Evolutionary conservation across 2,329 filamentous ascomycete genomes (phyloP).

Genomic region (Fonsecaea erecta): DNA sequence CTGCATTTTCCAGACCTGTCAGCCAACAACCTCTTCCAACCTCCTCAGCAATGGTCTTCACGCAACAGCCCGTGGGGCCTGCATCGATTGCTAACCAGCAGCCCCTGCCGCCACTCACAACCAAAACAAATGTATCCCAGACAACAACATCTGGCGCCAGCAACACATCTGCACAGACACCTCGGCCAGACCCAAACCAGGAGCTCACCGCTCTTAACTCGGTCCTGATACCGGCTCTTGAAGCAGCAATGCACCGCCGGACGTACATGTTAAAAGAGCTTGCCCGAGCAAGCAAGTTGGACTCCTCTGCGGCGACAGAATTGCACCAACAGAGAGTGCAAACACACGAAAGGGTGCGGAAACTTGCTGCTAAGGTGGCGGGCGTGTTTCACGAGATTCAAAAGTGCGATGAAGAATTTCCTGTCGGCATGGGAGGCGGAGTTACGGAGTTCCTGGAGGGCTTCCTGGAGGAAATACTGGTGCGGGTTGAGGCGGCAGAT

Average conservation of each 20-base stretch:
- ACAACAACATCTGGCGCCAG: slow-evolving; percentile 33
- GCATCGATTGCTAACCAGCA: slow-evolving; percentile 29
- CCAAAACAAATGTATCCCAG: slow-evolving; percentile 22
- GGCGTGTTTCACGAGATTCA: slow-evolving; percentile 89
- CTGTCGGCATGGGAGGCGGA: slow-evolving; percentile 91
- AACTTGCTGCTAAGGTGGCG: slow-evolving; percentile 79
- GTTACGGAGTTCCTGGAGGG: slow-evolving; percentile 89
- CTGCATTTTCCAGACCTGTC: slow-evolving; percentile 36
- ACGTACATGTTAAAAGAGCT: slow-evolving; percentile 59
- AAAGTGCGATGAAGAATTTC: slow-evolving; percentile 79
- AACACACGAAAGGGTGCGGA: slow-evolving; percentile 80
- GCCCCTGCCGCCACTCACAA: slow-evolving; percentile 27
- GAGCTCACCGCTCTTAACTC: slow-evolving; percentile 86
- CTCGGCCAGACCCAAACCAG: slow-evolving; percentile 58
- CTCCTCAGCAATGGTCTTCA: slow-evolving; percentile 36
- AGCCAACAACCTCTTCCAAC: slow-evolving; percentile 41
- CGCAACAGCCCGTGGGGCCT: slow-evolving; percentile 25
- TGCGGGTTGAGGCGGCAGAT: slow-evolving; percentile 85
- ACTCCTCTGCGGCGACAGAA: slow-evolving; percentile 46
- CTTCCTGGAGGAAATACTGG: slow-evolving; percentile 88
- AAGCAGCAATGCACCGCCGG: slow-evolving; percentile 85
- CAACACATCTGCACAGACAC: slow-evolving; percentile 22
- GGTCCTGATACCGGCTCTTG: slow-evolving; percentile 89
- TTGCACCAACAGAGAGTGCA: slow-evolving; percentile 70
- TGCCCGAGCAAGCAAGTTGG: slow-evolving; percentile 39